Evolutionary conservation across 1,284 basidiomycete genomes (phyloP).

Genomic region (Sparassis latifolia): DNA sequence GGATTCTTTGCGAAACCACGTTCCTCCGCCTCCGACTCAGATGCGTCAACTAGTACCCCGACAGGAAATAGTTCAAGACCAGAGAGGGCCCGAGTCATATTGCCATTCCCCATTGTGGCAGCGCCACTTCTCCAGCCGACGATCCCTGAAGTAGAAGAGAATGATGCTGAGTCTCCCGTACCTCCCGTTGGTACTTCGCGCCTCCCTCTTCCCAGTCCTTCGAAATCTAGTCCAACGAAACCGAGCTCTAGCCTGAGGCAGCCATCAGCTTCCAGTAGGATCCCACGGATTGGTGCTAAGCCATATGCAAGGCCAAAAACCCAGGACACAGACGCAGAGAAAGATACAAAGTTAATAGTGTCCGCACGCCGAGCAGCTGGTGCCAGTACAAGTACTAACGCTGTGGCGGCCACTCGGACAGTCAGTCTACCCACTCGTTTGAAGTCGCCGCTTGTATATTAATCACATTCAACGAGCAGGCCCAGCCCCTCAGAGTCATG

Average conservation of each 20-base stretch:
- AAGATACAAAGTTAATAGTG: slow-evolving; percentile 3
- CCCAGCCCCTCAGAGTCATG: slow-evolving; percentile 12
- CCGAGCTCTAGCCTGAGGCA: slow-evolving; percentile 45
- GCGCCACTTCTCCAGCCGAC: slow-evolving; percentile 10
- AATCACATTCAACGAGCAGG: background rate
- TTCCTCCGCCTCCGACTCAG: background rate
- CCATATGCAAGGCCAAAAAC: slow-evolving; percentile 43
- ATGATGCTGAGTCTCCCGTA: slow-evolving; percentile 1
- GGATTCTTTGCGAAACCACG: background rate
- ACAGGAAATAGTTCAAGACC: background rate
- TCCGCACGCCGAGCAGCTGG: slow-evolving; percentile 5
- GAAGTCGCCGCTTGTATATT: background rate
- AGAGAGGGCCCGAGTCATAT: slow-evolving; percentile 3
- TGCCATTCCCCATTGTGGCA: slow-evolving; percentile 19
- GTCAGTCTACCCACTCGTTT: background rate
- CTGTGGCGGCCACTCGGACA: background rate
- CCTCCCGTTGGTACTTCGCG: background rate
- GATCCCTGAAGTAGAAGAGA: slow-evolving; percentile 25
- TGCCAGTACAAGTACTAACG: background rate
- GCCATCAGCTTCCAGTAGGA: slow-evolving; percentile 47
- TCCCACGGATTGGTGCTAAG: slow-evolving; percentile 61
- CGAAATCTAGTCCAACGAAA: slow-evolving; percentile 12
- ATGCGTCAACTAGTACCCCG: background rate
- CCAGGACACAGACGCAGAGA: slow-evolving; percentile 3
- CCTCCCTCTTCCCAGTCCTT: slow-evolving; percentile 1